Evolutionary conservation across 2,329 filamentous ascomycete species (phyloP), one percentile per base, ranked within the genome.

Genomic region (Geosmithia flava): DNA sequence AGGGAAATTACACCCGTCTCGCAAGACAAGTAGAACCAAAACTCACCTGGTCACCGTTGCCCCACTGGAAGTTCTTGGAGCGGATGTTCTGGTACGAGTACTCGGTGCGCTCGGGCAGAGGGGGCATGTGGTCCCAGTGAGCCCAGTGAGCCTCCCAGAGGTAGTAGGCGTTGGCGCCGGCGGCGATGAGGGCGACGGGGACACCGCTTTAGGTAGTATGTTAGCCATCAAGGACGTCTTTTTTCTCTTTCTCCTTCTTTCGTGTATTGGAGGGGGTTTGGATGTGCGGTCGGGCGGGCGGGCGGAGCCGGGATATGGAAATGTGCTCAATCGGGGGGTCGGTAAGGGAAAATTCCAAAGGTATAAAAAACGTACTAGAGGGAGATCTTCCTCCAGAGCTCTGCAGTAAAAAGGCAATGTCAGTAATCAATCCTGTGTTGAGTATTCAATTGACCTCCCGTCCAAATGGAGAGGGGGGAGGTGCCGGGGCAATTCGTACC

Each of bases 11-110:
- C n/a, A 16, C 39, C 23, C 19, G 33, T n/a, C 13, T 4, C 10
- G 13, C 13, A 40, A 20, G 19, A 20, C 20, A 20, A 42, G 19
- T 42, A 37, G 33, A 16, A 37, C 33, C 6, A 11, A 37, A 37
- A 51, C 66, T 63, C 49, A 88, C 86, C 86, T 97, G 93, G 74
- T 98, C 93, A 64, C 93, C 93, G 64, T 97, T 76, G 56, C 91
- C 90, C 86, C 86, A 98, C 62, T 80, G 82, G 77, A 71, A 98
- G 80, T 95, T 96, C 83, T 93, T 96, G 67, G 80, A 79, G 66
- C 93, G 86, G 68, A 98, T 86, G 78, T 98, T 98, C 80, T 95
- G 87, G 81, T 95, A 98, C 51, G 89, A 74, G 72, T 97, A 98
- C 75, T 97, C 87, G 61, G 78, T 71, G 63, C 87, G 85, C 74